Evolutionary conservation across 2,329 filamentous ascomycete genomes (phyloP).

Genomic region (Diplodia intermedia): DNA sequence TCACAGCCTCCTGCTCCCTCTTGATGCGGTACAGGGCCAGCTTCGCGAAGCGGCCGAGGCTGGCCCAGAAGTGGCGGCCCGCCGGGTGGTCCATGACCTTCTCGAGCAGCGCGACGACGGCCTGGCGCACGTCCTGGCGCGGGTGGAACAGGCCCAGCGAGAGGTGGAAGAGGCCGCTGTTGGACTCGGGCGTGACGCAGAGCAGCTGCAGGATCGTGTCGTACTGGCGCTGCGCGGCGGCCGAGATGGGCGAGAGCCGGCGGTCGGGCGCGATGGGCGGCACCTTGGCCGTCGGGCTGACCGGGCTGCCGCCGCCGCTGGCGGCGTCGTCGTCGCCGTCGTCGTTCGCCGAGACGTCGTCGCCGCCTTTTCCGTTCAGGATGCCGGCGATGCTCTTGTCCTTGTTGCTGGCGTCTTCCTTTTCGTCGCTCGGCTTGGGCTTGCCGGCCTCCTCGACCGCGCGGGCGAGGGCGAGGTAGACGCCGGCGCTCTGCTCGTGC

Average conservation of each 20-base stretch:
- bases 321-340: conserved; percentile 34
- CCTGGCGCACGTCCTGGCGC: conserved; percentile 76
- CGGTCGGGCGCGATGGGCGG: neutral
- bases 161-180: conserved; percentile 89
- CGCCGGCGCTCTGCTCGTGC: conserved; percentile 76
- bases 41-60: conserved; percentile 86
- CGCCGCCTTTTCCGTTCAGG: conserved; percentile 33
- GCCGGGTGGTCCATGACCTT: conserved; percentile 86
- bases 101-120: conserved; percentile 80
- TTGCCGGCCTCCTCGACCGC: conserved; percentile 64
- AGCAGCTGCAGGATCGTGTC: conserved; percentile 66
- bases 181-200: conserved; percentile 81
- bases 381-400: neutral
- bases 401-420: neutral
- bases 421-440: conserved; percentile 28
- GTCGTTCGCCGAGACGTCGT: conserved; percentile 31
- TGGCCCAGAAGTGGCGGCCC: conserved; percentile 90
- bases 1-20: conserved; percentile 56
- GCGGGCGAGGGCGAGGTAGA: conserved; percentile 81
- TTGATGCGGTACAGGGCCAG: conserved; percentile 82
- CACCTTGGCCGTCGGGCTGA: conserved; percentile 21
- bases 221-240: conserved; percentile 42
- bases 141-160: conserved; percentile 92
- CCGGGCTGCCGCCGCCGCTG: conserved; percentile 32
- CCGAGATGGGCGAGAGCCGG: conserved; percentile 2